These are phyloP conservation scores for Hanseniaspora thailandica DNA, from an alignment of 805 yeast genomes.

Conservation along the genomic window DNA sequence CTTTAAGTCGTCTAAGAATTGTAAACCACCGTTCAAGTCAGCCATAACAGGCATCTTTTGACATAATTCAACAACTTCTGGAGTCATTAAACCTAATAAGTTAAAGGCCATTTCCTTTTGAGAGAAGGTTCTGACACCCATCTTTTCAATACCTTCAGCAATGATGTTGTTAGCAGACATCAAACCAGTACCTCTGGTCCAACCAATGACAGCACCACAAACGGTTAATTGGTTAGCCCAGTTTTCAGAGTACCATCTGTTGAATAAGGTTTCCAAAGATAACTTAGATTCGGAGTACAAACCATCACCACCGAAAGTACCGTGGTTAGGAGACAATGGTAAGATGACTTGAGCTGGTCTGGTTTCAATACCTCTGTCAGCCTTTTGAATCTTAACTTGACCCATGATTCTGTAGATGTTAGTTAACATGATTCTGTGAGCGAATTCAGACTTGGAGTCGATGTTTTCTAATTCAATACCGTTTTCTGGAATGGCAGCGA, in stretches of 20 bases:
- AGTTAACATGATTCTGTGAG: conserved; percentile 97
- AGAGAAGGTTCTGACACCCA: conserved; percentile 95
- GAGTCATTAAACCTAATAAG: conserved; percentile 83
- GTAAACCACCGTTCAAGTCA: conserved; percentile 97
- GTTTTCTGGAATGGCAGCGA: conserved; percentile 98
- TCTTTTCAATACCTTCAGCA: conserved; percentile 91
- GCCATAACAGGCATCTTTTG: conserved; percentile 95
- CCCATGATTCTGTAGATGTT: conserved; percentile 88
- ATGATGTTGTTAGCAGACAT: conserved; percentile 95
- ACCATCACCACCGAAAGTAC: conserved; percentile 97
- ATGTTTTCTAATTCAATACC: conserved; percentile 90
- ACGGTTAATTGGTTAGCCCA: conserved; percentile 91
- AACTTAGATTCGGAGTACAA: conserved; percentile 95
- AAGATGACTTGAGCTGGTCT: conserved; percentile 96
- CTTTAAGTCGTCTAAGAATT: conserved; percentile 81
- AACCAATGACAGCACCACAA: conserved; percentile 97
- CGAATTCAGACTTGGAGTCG: conserved; percentile 91
- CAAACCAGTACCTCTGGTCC: conserved; percentile 99
- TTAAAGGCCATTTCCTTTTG: conserved; percentile 99
- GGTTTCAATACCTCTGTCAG: conserved; percentile 64
- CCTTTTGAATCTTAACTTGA: conserved; percentile 73
- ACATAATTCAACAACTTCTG: conserved; percentile 71
- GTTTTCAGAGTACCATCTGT: conserved; percentile 97
- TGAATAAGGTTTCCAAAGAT: conserved; percentile 88
- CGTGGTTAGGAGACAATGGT: conserved; percentile 98